Evolutionary conservation across 352 stramenopile species (phyloP).

Genomic region (Globisporangium carolinianum): DNA sequence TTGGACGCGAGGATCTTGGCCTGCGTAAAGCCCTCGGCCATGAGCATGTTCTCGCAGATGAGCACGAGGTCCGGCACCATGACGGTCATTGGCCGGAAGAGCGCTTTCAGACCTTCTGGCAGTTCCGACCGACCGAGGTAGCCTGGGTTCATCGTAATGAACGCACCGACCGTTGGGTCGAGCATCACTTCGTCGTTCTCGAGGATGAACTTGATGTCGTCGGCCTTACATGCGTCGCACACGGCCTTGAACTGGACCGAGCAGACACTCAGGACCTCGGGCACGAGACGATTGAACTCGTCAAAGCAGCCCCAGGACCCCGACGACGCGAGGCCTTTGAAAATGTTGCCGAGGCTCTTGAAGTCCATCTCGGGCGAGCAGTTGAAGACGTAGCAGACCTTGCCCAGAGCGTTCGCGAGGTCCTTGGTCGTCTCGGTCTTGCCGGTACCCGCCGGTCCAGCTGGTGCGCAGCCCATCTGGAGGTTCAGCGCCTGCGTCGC

Average conservation of each 20-base stretch:
- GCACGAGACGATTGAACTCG: constrained; percentile 94
- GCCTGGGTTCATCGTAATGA: constrained; percentile 97
- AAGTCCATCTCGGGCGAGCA: constrained; percentile 96
- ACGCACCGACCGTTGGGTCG: constrained; percentile 90
- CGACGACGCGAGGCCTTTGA: constrained; percentile 92
- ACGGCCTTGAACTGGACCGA: constrained; percentile 95
- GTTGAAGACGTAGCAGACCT: constrained; percentile 95
- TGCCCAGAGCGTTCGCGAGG: constrained; percentile 91
- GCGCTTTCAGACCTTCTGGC: constrained; percentile 91
- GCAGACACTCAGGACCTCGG: constrained; percentile 91
- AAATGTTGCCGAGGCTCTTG: constrained; percentile 95
- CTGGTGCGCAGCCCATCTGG: constrained; percentile 79
- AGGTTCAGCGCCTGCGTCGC: constrained; percentile 93
- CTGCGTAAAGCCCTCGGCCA: constrained; percentile 94
- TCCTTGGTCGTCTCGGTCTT: constrained; percentile 97
- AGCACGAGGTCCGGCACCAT: constrained; percentile 95
- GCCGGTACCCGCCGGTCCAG: constrained; percentile 83
- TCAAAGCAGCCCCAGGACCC: constrained; percentile 96
- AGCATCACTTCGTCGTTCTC: constrained; percentile 91
- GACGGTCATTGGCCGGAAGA: constrained; percentile 95
- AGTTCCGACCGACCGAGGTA: constrained; percentile 93
- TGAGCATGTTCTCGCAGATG: constrained; percentile 98
- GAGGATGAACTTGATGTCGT: constrained; percentile 90
- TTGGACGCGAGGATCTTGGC: constrained; percentile 94
- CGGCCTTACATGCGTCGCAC: constrained; percentile 93